Conservation (phyloP, 306 rosid genomes). For the Quercus gilva region DNA sequence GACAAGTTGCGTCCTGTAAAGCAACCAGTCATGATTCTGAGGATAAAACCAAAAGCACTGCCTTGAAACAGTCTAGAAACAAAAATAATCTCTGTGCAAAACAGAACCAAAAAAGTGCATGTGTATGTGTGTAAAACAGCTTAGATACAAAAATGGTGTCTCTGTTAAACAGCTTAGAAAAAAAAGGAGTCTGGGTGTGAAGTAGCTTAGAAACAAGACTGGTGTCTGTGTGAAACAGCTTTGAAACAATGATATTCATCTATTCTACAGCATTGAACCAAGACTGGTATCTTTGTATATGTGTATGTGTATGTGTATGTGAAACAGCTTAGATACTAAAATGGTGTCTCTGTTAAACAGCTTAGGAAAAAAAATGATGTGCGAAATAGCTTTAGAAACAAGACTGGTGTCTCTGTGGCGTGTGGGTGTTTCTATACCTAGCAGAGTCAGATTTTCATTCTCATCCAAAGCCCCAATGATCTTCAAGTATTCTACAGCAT, state of each 20-base stretch:
- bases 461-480: conserved; percentile 91
- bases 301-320: too few relatives aligned
- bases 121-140: not conserved
- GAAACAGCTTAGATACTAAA: too few relatives aligned
- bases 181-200: not conserved
- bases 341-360: too few relatives aligned
- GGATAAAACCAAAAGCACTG: not conserved
- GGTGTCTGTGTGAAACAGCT: not conserved
- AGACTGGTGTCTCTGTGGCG: too few relatives aligned
- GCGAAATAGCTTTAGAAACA: too few relatives aligned
- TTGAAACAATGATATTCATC: too few relatives aligned
- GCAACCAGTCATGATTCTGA: conserved; percentile 1
- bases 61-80: not conserved
- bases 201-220: not conserved
- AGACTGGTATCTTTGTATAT: too few relatives aligned
- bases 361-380: too few relatives aligned
- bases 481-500: conserved; percentile 87
- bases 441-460: conserved; percentile 75
- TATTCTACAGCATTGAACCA: not conserved
- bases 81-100: not conserved
- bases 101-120: too few relatives aligned
- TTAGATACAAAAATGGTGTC: too few relatives aligned
- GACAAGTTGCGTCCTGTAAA: conserved; percentile 70
- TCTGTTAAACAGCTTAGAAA: not conserved
- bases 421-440: conserved; percentile 44